Percentiles rank a stretch among this genome's conserved stretches.
Evolutionary conservation across 768 basidiomycete species (phyloP).

Genomic region (Lactifluus hygrophoroides): DNA sequence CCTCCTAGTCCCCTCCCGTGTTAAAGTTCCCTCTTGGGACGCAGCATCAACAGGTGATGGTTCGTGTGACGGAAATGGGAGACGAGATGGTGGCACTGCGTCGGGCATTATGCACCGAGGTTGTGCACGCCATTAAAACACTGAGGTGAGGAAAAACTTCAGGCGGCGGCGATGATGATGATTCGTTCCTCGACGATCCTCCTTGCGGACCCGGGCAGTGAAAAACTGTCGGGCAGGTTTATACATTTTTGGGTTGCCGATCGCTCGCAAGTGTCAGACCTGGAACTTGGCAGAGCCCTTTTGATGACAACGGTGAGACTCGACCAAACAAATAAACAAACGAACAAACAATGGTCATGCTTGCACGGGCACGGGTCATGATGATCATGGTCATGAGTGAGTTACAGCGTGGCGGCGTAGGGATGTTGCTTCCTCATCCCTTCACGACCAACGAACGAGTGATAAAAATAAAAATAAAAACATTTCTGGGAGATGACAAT

Average conservation of each 20-base stretch:
- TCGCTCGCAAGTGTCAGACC: conserved; percentile 18
- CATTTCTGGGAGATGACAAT: not conserved
- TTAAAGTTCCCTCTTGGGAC: conserved; percentile 1
- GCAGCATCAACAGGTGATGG: no score
- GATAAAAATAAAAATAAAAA: not conserved
- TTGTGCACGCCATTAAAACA: not conserved
- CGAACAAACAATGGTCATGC: no score
- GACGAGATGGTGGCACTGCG: not conserved
- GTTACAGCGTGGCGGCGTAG: conserved; percentile 2
- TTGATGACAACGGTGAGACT: conserved; percentile 4
- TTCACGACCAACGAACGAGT: conserved; percentile 4
- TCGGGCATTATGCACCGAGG: not conserved
- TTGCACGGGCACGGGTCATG: no score
- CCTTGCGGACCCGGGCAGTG: conserved; percentile 4
- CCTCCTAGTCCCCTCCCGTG: conserved; percentile 8
- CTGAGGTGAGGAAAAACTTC: conserved; percentile 9
- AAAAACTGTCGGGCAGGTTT: conserved; percentile 16
- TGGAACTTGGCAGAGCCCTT: conserved; percentile 19
- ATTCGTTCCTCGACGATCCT: conserved; percentile 16
- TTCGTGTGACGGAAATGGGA: not conserved
- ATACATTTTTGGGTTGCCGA: conserved; percentile 20
- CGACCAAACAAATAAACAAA: conserved; percentile 1
- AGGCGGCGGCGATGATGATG: not conserved
- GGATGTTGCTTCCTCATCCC: conserved; percentile 5
- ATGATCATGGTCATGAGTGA: not conserved